These are phyloP conservation scores for Chaetomiaceae sp. DNA, from an alignment of 2,329 filamentous ascomycete genomes.

Conservation along the genomic window DNA sequence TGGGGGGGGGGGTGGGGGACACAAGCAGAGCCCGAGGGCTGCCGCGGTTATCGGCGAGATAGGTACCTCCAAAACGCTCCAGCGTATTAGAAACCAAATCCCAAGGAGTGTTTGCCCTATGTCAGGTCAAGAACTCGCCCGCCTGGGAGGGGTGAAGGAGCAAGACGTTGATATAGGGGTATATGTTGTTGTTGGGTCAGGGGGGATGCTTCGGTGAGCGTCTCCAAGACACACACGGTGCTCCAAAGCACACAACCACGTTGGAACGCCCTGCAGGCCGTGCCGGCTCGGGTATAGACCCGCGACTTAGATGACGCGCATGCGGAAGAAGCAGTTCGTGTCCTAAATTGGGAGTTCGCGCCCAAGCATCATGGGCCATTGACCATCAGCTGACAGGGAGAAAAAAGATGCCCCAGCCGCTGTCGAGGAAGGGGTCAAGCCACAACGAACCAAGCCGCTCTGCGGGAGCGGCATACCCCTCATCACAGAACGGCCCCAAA, in stretches of 20 bases:
- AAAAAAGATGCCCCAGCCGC: no score
- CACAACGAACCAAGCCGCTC: neutral
- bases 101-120: no score
- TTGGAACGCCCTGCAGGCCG: neutral
- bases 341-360: slow-evolving; percentile 8
- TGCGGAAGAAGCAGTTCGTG: slow-evolving; percentile 10
- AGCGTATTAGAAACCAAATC: no score
- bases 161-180: slow-evolving; percentile 1
- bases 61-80: no score
- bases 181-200: neutral
- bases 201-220: neutral
- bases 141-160: no score
- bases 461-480: slow-evolving; percentile 13
- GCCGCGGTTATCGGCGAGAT: no score
- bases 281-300: slow-evolving; percentile 1
- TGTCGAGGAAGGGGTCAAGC: neutral
- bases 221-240: neutral
- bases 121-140: no score
- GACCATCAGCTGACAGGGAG: slow-evolving; percentile 1
- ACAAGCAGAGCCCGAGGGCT: neutral
- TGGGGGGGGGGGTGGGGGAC: neutral
- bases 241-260: neutral
- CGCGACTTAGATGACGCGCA: slow-evolving; percentile 3
- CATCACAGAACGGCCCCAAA: slow-evolving; percentile 13
- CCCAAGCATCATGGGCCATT: neutral